Conservation (phyloP, 148 eudicot genomes). For the Nepenthes mirabilis region DNA sequence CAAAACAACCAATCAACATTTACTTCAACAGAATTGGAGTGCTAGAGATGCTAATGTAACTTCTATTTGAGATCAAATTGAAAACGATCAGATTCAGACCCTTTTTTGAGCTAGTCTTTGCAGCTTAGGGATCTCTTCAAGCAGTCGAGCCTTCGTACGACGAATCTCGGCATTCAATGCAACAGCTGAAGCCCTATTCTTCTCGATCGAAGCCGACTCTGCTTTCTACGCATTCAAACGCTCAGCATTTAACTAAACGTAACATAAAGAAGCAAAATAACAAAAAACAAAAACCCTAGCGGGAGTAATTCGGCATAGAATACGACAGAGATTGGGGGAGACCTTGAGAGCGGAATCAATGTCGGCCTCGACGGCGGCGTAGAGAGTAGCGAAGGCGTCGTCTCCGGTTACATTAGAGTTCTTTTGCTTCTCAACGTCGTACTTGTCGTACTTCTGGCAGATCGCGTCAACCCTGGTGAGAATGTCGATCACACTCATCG, state of each 20-base stretch:
- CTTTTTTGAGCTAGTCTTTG: constrained; percentile 82
- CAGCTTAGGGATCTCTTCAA: constrained; percentile 87
- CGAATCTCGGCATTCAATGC: constrained; percentile 98
- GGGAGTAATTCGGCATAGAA: no score
- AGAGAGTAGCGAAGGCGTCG: constrained; percentile 91
- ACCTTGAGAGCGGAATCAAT: constrained; percentile 77
- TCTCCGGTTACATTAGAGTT: constrained; percentile 70
- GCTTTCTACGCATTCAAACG: constrained; percentile 50
- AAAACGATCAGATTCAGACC: constrained; percentile 40
- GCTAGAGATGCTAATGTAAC: background rate
- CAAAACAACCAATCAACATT: background rate
- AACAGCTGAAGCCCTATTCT: constrained; percentile 64
- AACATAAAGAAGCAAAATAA: background rate
- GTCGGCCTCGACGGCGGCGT: constrained; percentile 62
- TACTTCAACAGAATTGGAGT: background rate
- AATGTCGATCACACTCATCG: constrained; percentile 70
- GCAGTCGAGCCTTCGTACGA: constrained; percentile 70
- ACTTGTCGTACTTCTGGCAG: constrained; percentile 85
- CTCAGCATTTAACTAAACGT: no score
- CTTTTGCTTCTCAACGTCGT: constrained; percentile 71
- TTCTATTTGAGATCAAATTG: background rate
- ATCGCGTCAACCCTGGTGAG: constrained; percentile 79
- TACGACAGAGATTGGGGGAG: background rate
- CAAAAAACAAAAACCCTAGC: background rate
- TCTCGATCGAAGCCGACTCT: constrained; percentile 58